Evolutionary conservation across 1,139 yeast species (phyloP).

Genomic region (Sugiyamaella neomexicana): DNA sequence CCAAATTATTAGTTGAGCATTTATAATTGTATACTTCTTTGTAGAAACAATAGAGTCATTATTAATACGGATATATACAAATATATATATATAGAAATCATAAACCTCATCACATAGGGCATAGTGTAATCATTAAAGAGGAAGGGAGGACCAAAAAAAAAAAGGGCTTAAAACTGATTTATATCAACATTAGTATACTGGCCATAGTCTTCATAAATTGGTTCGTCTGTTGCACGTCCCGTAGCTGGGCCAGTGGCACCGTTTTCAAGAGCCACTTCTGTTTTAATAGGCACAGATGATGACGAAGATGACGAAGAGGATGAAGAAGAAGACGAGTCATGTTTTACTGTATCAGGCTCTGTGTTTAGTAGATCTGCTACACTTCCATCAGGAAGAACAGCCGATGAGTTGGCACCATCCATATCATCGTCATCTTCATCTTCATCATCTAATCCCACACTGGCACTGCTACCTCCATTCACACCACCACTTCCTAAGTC

Average conservation of each 20-base stretch:
- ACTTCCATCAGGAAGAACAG: slow-evolving; percentile 4
- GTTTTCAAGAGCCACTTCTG: not conserved
- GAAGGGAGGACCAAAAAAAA: not conserved
- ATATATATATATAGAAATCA: slow-evolving; percentile 11
- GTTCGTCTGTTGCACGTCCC: slow-evolving; percentile 25
- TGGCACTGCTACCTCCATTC: slow-evolving; percentile 17
- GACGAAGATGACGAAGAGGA: not conserved
- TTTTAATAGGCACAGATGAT: not conserved
- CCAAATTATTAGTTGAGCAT: slow-evolving; percentile 55
- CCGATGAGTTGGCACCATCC: slow-evolving; percentile 16
- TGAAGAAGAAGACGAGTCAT: not conserved
- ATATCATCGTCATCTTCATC: slow-evolving; percentile 22
- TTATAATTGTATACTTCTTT: slow-evolving; percentile 5
- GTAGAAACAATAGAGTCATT: slow-evolving; percentile 1
- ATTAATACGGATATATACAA: slow-evolving; percentile 2
- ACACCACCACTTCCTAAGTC: not conserved
- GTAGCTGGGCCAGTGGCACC: not conserved
- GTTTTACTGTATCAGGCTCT: not conserved
- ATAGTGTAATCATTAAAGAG: slow-evolving; percentile 1
- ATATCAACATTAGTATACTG: slow-evolving; percentile 33
- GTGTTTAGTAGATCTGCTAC: slow-evolving; percentile 13
- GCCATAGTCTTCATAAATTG: slow-evolving; percentile 34
- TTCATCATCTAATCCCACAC: slow-evolving; percentile 19
- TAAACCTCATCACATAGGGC: slow-evolving; percentile 10
- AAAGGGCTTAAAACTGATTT: slow-evolving; percentile 20